A percentile compares a stretch with the other conserved stretches of the same genome.
Conservation (phyloP, 192 early-diverging fungal species). For the Phycomyces nitens region DNA sequence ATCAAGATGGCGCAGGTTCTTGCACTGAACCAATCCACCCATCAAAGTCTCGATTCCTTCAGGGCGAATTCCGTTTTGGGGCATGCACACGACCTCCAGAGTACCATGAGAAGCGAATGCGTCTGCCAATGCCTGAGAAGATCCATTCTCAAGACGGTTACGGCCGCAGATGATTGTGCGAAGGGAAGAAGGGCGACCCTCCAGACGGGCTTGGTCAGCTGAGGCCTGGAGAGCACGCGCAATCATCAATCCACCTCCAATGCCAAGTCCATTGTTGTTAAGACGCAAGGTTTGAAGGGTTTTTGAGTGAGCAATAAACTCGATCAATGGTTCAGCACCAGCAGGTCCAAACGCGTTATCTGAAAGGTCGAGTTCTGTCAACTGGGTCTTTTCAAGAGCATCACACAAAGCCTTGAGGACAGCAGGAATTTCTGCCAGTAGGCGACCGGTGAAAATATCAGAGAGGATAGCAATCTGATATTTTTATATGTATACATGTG, state of each 20-base stretch:
- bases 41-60: conserved; percentile 84
- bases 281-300: conserved; percentile 81
- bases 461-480: conserved; percentile 74
- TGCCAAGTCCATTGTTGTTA: conserved; percentile 97
- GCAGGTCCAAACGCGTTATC: conserved; percentile 99
- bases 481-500: background rate
- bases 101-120: conserved; percentile 78
- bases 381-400: conserved; percentile 75
- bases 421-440: conserved; percentile 85
- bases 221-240: conserved; percentile 77
- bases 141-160: conserved; percentile 90
- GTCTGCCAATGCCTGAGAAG: conserved; percentile 68
- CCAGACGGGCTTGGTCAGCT: conserved; percentile 65
- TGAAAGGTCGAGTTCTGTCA: conserved; percentile 80
- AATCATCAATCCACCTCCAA: conserved; percentile 84
- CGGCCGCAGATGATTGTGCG: conserved; percentile 85
- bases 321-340: conserved; percentile 83
- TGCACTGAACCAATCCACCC: conserved; percentile 61
- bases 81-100: conserved; percentile 83
- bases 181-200: conserved; percentile 62
- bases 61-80: conserved; percentile 96
- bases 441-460: conserved; percentile 93
- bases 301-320: conserved; percentile 79
- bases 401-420: conserved; percentile 79
- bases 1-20: conserved; percentile 72